These are phyloP conservation scores for Chlamydomonas reinhardtii DNA, from an alignment of 163 green algal species.

Conservation along the genomic window DNA sequence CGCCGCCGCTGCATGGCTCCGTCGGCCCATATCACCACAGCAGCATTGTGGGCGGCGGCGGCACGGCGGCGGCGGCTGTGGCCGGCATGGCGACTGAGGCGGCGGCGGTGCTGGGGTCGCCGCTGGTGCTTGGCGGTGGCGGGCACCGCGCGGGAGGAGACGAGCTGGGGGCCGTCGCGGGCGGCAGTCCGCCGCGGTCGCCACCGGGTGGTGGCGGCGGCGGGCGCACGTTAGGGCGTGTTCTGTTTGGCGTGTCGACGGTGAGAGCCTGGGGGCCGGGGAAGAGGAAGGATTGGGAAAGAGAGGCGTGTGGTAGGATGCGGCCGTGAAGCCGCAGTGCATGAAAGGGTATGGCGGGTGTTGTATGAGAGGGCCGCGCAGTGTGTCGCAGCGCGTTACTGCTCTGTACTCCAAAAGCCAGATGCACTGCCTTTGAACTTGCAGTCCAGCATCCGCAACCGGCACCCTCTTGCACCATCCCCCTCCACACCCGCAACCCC, in stretches of 20 bases:
- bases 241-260: conserved; percentile 30
- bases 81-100: not conserved
- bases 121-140: not conserved
- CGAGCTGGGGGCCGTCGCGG: not conserved
- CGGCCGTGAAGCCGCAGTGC: too few species aligned
- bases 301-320: too few species aligned
- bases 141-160: not conserved
- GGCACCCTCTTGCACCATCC: too few species aligned
- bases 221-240: conserved; percentile 19
- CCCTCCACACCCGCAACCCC: too few species aligned
- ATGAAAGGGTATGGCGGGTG: too few species aligned
- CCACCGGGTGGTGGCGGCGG: not conserved
- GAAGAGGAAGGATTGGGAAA: not conserved
- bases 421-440: too few species aligned
- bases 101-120: too few species aligned
- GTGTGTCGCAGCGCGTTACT: too few species aligned
- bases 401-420: too few species aligned
- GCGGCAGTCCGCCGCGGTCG: not conserved
- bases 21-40: not conserved
- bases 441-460: too few species aligned
- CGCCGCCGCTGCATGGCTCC: too few species aligned
- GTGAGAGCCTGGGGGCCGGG: conserved; percentile 12
- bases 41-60: not conserved
- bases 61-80: not conserved
- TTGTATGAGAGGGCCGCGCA: too few species aligned